A percentile compares a stretch with the other conserved stretches of the same genome.
phyloP scores from a whole-genome alignment of 2,329 filamentous ascomycete species.

The Colletotrichum musae region DNA sequence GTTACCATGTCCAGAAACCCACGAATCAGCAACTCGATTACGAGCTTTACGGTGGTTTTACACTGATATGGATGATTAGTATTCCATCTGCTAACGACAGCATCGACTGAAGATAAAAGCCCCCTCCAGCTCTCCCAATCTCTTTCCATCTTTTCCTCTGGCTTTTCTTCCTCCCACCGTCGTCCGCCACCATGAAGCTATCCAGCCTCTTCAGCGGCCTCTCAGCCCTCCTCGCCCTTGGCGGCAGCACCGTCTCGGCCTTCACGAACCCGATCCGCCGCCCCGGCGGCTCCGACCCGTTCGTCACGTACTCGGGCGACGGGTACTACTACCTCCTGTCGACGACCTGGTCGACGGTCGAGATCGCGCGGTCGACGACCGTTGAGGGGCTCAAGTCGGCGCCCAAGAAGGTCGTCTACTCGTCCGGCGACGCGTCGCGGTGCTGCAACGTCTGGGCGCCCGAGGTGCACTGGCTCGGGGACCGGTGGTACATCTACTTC shows the following conservation, averaged over 20 bases:
- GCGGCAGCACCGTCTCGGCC: constrained; percentile 43
- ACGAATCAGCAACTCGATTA: neutral
- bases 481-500: constrained; percentile 53
- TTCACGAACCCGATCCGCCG: constrained; percentile 68
- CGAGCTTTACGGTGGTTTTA: too few species aligned
- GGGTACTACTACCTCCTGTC: constrained; percentile 71
- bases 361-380: constrained; percentile 67
- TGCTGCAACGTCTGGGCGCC: constrained; percentile 55
- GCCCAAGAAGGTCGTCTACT: constrained; percentile 65
- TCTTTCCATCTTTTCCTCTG: neutral
- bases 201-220: constrained; percentile 39
- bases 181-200: neutral
- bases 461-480: constrained; percentile 42
- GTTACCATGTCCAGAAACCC: neutral
- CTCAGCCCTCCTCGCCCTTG: constrained; percentile 30
- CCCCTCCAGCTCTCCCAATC: neutral
- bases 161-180: too few species aligned
- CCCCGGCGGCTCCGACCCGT: constrained; percentile 66
- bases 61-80: too few species aligned
- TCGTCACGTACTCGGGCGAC: constrained; percentile 62
- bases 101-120: neutral
- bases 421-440: constrained; percentile 58
- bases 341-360: constrained; percentile 68
- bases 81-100: neutral
- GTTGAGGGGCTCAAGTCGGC: constrained; percentile 68